Conservation (phyloP, 2,329 filamentous ascomycete genomes). For the Claviceps spartinae region DNA sequence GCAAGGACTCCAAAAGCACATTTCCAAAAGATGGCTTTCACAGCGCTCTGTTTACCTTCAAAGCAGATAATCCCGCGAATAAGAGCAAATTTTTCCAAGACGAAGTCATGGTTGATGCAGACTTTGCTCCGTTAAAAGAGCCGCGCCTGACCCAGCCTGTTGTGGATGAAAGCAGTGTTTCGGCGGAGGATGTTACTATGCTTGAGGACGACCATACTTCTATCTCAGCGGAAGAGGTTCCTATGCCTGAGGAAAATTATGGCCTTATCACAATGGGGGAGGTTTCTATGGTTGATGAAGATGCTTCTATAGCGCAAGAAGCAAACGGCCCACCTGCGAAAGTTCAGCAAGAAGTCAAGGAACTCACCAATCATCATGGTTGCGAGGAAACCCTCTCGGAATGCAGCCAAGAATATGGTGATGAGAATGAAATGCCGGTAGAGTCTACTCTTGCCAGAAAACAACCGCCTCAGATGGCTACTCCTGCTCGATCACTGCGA, state of each 20-base stretch:
- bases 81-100: constrained; percentile 47
- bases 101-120: constrained; percentile 33
- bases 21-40: not conserved
- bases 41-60: constrained; percentile 2
- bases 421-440: constrained; percentile 49
- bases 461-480: constrained; percentile 28
- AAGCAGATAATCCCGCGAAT: constrained; percentile 22
- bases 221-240: constrained; percentile 28
- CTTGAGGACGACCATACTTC: constrained; percentile 36
- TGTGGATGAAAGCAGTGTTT: constrained; percentile 11
- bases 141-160: constrained; percentile 7
- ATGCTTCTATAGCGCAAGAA: constrained; percentile 42
- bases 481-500: constrained; percentile 40
- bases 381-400: constrained; percentile 42
- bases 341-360: constrained; percentile 27
- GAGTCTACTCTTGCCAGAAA: constrained; percentile 30
- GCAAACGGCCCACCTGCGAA: constrained; percentile 47
- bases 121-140: constrained; percentile 8
- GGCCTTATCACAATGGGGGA: constrained; percentile 26
- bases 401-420: constrained; percentile 51
- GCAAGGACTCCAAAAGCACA: not conserved
- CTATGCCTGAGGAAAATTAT: too few species aligned
- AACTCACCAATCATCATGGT: constrained; percentile 16
- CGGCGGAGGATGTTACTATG: constrained; percentile 32
- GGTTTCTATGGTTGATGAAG: constrained; percentile 38